Base-by-base conservation (phyloP, 2,329 filamentous ascomycete genomes). In the Macrophomina tecta region DNA sequence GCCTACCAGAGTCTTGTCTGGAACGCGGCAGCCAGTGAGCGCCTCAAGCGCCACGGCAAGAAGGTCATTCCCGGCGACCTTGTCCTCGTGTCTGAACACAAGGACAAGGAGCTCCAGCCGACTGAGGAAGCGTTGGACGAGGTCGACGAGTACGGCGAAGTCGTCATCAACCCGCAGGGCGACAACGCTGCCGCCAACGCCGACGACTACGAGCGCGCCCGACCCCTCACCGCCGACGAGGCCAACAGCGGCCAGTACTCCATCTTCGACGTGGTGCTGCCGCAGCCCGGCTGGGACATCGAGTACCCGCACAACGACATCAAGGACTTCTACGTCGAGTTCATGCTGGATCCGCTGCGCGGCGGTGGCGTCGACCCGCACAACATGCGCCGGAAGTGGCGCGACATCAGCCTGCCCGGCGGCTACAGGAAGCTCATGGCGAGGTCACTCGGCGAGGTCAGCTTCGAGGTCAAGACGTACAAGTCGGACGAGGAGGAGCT, bases 1-100 rank as follows among this genome's bases (percentile, higher is more conserved):
- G 94, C 95, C 5, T 98, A 97, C 79, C 95, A 99, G 78, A 97
- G 92, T 5, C 87, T 93, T 45, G 89, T 99, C 8, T 99, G 94
- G 94, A 99, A 99, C 80, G 87, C 89, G 71, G 91, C 89, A 12
- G 92, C 89, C 1, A 93, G 91, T 70, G 88, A 90, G 72, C 90
- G 95, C 55, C 97, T 93, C 90, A 86, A 89, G 49, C 81, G 87
- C 2, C 90, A 91, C 75, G 93, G 94, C 61, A 79, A 84, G 68
- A 85, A 84, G 65, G 92, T 97, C 16, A 85, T 97, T 14, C 87
- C 90, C 72, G 95, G 95, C 38, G 95, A 99, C 77, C 86, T 99
- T 11, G 88, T 97, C 51, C 84, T 97, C 45, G 80, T 88, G 16
- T 79, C 84, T 67, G 86, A 89, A 70, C 85, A 89, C 72, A 81